Base-by-base conservation (phyloP, 371 early-diverging fungal species). In the Circinella minor region DNA sequence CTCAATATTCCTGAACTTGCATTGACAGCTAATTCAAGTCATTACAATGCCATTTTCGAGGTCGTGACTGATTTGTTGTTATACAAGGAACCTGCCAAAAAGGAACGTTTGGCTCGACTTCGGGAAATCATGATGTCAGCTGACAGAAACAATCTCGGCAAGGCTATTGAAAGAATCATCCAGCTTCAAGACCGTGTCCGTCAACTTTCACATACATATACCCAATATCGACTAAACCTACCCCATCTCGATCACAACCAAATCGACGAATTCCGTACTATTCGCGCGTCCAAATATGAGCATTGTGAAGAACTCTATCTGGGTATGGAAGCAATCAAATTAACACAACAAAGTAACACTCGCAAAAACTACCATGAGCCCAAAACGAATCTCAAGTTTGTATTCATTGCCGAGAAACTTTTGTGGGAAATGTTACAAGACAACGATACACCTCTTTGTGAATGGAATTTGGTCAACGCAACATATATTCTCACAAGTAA, bases 81-180 rank as follows among this genome's bases (percentile, higher is more conserved):
- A 15, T 96, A 94, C 72, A 89, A 88, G 36, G 95, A 95, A 65
- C 94, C 96, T 7, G 88, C 87, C 0, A 85, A 88, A 65, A 92
- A 91, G 46, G 90, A 90, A 57, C 87, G 92, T 13, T 78, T 83
- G 61, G 93, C 89, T 51, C 82, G 90, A 20, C 76, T 95, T 15
- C 85, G 90, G 54, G 91, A 93, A 37, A 92, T 93, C 67, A 80
- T 92, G 73, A 80, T 96, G 68, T 90, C 94, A 4, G 87, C 88
- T 20, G 91, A 91, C 60, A 76, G 87, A 71, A 77, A 82, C 57
- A 84, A 88, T 61, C 66, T 89, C 18, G 73, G 72, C 8, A 86
- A 89, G 15, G 75, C 81, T 10, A 77, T 88, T 0, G 88, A 90
- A 20, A 87, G 87, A 34, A 90, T 94, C 49, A 71, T 85, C 10